A percentile compares a stretch with the other conserved stretches of the same genome.
Conservation (phyloP, 192 early-diverging fungal species). For the Haplosporangium gracile region DNA sequence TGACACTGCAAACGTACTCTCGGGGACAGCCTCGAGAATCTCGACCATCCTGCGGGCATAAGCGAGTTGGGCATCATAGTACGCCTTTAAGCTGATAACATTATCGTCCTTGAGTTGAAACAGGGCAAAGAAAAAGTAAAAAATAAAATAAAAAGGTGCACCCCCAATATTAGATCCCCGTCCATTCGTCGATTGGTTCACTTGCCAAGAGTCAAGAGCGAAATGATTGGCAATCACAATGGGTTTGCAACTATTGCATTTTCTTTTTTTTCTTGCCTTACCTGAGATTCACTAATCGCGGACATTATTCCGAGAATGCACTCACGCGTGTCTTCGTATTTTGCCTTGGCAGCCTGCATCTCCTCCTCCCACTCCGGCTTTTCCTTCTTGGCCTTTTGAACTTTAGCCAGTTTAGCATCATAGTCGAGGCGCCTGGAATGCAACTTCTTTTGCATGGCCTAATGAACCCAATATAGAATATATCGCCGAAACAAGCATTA, state of each 20-base stretch:
- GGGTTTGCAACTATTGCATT: background rate
- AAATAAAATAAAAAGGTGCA: background rate
- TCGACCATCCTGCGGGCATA: constrained; percentile 30
- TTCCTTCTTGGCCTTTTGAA: constrained; percentile 90
- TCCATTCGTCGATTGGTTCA: background rate
- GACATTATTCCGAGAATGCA: constrained; percentile 83
- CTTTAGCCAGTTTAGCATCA: constrained; percentile 89
- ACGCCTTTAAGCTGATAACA: constrained; percentile 10
- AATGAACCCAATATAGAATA: constrained; percentile 18
- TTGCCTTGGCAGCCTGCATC: constrained; percentile 83
- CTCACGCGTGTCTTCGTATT: constrained; percentile 91
- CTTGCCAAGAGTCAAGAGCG: background rate
- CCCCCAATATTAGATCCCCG: background rate
- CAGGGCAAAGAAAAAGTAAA: background rate
- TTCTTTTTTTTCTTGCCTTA: constrained; percentile 43
- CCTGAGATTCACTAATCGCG: constrained; percentile 83
- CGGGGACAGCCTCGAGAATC: constrained; percentile 19
- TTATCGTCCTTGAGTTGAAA: constrained; percentile 16
- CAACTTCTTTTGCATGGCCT: constrained; percentile 84
- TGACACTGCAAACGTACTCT: constrained; percentile 12
- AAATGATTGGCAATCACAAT: background rate
- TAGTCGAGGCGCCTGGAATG: constrained; percentile 91
- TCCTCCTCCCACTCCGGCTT: constrained; percentile 90
- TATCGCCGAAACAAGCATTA: constrained; percentile 55
- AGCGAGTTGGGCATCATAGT: constrained; percentile 26